These are phyloP conservation scores for Myriosclerotinia duriaeana DNA, from an alignment of 2,329 filamentous ascomycete species.

Conservation along the genomic window DNA sequence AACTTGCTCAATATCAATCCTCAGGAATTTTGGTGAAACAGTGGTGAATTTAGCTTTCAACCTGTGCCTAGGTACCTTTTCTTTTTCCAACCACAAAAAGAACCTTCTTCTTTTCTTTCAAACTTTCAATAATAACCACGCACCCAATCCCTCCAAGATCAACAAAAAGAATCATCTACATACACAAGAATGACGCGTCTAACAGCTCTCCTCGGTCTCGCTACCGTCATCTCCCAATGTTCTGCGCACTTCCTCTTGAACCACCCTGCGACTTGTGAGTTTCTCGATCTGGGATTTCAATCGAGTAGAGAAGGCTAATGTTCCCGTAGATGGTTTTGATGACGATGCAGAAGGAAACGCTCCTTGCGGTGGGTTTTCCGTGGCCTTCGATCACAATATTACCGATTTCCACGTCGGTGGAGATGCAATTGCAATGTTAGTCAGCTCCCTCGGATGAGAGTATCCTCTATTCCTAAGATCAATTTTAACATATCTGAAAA, in stretches of 20 bases:
- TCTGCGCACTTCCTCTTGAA: constrained; percentile 57
- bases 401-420: constrained; percentile 60
- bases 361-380: constrained; percentile 57
- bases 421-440: constrained; percentile 48
- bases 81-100: neutral
- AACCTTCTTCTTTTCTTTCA: neutral
- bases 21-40: neutral
- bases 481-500: constrained; percentile 32
- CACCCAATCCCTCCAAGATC: neutral
- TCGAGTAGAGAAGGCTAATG: constrained; percentile 6
- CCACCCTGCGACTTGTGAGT: constrained; percentile 44
- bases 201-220: constrained; percentile 23
- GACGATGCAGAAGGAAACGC: constrained; percentile 47
- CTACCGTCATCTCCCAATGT: constrained; percentile 34
- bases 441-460: neutral
- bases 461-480: neutral
- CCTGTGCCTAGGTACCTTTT: neutral
- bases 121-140: neutral
- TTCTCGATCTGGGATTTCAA: too few species aligned
- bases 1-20: constrained; percentile 10
- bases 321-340: constrained; percentile 46
- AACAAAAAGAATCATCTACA: neutral
- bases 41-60: neutral
- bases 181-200: constrained; percentile 20
- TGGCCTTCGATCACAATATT: constrained; percentile 50